Conservation (phyloP, 129 eudicot species). For the Helianthus tuberosus region DNA sequence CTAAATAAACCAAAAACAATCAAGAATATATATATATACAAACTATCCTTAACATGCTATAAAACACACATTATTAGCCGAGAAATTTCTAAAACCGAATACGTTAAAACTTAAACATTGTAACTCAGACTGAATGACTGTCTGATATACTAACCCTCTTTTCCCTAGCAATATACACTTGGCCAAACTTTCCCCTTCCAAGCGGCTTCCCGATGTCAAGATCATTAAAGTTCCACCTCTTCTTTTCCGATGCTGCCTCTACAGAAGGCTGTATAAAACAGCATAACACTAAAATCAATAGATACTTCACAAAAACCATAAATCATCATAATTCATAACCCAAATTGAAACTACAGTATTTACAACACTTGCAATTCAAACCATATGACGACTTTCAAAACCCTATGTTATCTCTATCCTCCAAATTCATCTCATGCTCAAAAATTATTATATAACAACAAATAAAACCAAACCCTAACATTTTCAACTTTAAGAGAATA, state of each 20-base stretch:
- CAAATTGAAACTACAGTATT: background rate
- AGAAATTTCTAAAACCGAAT: background rate
- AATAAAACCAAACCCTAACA: too few relatives aligned
- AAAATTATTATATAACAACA: background rate
- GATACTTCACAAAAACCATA: background rate
- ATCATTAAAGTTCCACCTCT: slow-evolving; percentile 44
- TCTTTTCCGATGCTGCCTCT: slow-evolving; percentile 38
- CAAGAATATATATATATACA: background rate
- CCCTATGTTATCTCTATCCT: background rate
- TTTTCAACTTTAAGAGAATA: too few relatives aligned
- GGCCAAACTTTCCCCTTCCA: slow-evolving; percentile 46
- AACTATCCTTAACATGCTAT: background rate
- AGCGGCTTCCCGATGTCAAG: slow-evolving; percentile 38
- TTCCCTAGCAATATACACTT: slow-evolving; percentile 42
- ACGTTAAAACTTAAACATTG: background rate
- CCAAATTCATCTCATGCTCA: background rate
- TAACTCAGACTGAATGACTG: background rate
- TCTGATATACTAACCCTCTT: slow-evolving; percentile 38
- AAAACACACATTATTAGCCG: background rate
- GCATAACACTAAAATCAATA: background rate
- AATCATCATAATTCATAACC: background rate
- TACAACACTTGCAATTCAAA: background rate
- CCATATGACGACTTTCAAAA: background rate
- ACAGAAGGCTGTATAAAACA: slow-evolving; percentile 22
- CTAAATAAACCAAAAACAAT: background rate